Base-by-base conservation (phyloP, 192 early-diverging fungal genomes). In the Podila verticillata region DNA sequence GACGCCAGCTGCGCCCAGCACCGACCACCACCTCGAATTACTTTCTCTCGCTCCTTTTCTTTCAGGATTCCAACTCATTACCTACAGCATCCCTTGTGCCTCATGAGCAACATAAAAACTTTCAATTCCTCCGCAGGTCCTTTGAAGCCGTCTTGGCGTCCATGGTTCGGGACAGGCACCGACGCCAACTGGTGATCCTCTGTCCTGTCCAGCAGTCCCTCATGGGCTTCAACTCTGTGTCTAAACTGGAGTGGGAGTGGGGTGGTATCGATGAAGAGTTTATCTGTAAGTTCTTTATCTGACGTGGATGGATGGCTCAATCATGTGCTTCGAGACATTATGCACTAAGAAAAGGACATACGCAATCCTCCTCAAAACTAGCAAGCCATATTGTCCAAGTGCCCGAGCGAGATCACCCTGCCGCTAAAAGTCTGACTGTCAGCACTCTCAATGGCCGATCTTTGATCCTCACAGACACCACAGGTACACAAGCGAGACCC, bases 241-340 rank as follows among this genome's bases (percentile, higher is more conserved):
- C 69, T 9, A 65, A 63, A 3, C 26, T 79, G 29, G 75, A 79
- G 57, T 79, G 75, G 75, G 75, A 79, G 61, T 79, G 75, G 75
- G 75, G 75, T 22, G 75, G 75, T 20, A 79, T 79, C 20, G 75
- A 79, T 44, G 75, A 79, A n/a, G 75, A 79, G 30, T 79, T 79
- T 34, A 65, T 79, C 19, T 35, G 75, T 79, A 67, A 19, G 75
- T 65, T 24, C 6, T 54, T 26, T 54, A 54, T 26, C n/a, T 54
- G 51, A 7, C 2, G 22, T 22, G 5, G 22, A 54, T 54, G n/a
- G 24, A 24, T 15, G 8, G 20, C n/a, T 54, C 51, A 54, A 26
- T 15, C 39, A 44, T 44, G 39, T 44, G 13, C 39, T 44, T 44
- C 13, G 15, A 12, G 10, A 39, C 12, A 44, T 0, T 2, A 44